Conservation (phyloP, 2,329 filamentous ascomycete genomes). For the Plectosphaerella sp. region DNA sequence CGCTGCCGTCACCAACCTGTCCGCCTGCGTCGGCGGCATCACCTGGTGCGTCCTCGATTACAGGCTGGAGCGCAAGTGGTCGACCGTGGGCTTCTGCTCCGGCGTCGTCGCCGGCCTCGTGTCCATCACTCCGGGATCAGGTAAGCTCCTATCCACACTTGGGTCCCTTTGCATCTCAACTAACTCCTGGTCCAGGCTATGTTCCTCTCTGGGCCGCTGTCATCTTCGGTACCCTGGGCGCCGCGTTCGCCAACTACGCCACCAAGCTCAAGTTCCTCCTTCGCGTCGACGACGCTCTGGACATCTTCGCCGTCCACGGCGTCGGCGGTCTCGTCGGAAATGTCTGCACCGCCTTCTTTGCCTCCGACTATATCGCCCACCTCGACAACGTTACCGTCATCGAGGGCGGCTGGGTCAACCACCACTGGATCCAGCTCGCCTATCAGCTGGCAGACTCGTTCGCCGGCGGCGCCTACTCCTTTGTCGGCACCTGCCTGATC, state of each 20-base stretch:
- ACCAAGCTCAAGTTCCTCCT: slow-evolving; percentile 87
- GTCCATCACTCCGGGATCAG: slow-evolving; percentile 83
- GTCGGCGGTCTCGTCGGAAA: slow-evolving; percentile 77
- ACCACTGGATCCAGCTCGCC: slow-evolving; percentile 76
- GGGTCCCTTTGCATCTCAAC: not conserved
- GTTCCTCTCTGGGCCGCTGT: slow-evolving; percentile 83
- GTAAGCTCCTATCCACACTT: slow-evolving; percentile 27
- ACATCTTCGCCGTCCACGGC: slow-evolving; percentile 82
- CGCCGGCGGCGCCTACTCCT: slow-evolving; percentile 72
- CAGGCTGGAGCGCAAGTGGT: slow-evolving; percentile 85
- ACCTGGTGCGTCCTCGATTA: slow-evolving; percentile 91
- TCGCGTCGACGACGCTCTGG: slow-evolving; percentile 76
- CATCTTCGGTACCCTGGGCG: slow-evolving; percentile 72
- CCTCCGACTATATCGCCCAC: slow-evolving; percentile 77
- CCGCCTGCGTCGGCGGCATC: slow-evolving; percentile 78
- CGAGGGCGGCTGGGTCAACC: slow-evolving; percentile 75
- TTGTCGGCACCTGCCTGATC: slow-evolving; percentile 72
- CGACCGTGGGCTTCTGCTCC: slow-evolving; percentile 88
- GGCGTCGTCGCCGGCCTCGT: slow-evolving; percentile 85
- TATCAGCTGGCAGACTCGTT: slow-evolving; percentile 82
- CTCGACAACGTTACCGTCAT: slow-evolving; percentile 69
- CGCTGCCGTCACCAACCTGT: slow-evolving; percentile 78
- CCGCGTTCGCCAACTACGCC: slow-evolving; percentile 78
- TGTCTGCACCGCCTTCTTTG: slow-evolving; percentile 76
- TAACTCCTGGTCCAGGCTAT: slow-evolving; percentile 39